Conservation (phyloP, 352 stramenopile species). For the Blastocystis sp. region DNA sequence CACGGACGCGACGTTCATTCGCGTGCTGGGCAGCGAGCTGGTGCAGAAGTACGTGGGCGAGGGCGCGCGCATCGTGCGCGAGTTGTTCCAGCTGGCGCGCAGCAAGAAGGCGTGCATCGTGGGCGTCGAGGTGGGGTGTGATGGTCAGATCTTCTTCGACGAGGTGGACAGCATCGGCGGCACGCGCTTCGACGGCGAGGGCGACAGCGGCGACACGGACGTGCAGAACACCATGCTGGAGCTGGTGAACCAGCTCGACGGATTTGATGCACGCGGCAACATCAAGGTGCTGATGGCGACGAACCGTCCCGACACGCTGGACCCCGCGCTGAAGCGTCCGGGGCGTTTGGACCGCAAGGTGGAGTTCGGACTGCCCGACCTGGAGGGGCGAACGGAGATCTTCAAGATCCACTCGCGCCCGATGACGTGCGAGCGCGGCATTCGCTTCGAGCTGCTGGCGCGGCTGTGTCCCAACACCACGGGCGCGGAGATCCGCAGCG, state of each 20-base stretch:
- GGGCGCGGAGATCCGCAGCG: conserved; percentile 93
- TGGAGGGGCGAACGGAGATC: conserved; percentile 97
- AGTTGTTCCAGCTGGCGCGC: conserved; percentile 99
- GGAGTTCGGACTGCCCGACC: conserved; percentile 96
- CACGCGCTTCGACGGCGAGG: conserved; percentile 81
- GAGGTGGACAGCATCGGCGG: conserved; percentile 97
- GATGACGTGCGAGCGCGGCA: conserved; percentile 98
- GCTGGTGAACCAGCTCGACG: conserved; percentile 95
- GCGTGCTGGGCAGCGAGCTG: conserved; percentile 96
- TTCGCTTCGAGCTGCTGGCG: conserved; percentile 96
- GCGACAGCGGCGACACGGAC: conserved; percentile 95
- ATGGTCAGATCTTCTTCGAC: conserved; percentile 93
- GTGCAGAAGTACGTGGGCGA: conserved; percentile 99
- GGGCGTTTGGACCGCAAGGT: conserved; percentile 98
- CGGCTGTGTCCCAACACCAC: conserved; percentile 97
- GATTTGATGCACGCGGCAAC: conserved; percentile 96
- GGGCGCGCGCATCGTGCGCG: conserved; percentile 96
- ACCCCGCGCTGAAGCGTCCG: conserved; percentile 91
- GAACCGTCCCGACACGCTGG: conserved; percentile 94
- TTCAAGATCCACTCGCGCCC: conserved; percentile 98
- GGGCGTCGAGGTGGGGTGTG: not conserved
- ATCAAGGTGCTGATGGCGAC: conserved; percentile 99
- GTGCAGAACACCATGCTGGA: conserved; percentile 99
- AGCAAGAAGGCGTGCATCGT: conserved; percentile 94
- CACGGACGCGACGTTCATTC: conserved; percentile 98